These are phyloP conservation scores for Xylaria sp. DNA, from an alignment of 2,329 filamentous ascomycete genomes.

Conservation along the genomic window DNA sequence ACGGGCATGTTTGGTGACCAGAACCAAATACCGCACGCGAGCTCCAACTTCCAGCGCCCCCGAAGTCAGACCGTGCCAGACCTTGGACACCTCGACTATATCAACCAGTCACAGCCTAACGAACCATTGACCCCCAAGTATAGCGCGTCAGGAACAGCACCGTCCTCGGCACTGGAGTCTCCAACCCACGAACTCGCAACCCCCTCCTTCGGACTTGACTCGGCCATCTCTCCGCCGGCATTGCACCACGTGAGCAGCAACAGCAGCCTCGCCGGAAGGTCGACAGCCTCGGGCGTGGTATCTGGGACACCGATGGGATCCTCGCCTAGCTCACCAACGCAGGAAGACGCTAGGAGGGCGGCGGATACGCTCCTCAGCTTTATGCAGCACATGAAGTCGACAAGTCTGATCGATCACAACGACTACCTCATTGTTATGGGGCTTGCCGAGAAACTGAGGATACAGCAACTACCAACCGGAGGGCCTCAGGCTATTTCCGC, in stretches of 20 bases:
- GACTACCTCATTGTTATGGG: constrained; percentile 80
- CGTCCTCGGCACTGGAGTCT: constrained; percentile 57
- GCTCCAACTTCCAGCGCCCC: constrained; percentile 69
- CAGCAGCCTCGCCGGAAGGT: constrained; percentile 48
- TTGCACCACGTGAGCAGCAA: constrained; percentile 57
- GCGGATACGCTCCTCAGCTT: constrained; percentile 81
- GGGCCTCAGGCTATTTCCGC: constrained; percentile 34
- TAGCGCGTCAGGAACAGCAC: constrained; percentile 49
- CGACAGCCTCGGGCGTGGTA: constrained; percentile 38
- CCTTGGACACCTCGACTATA: constrained; percentile 62
- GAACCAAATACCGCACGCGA: constrained; percentile 40
- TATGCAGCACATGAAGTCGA: constrained; percentile 69
- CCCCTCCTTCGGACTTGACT: constrained; percentile 48
- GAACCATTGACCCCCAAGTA: constrained; percentile 56
- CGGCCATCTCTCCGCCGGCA: constrained; percentile 47
- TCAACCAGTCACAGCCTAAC: constrained; percentile 46
- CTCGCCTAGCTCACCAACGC: constrained; percentile 69
- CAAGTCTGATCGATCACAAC: constrained; percentile 71
- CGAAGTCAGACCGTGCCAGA: constrained; percentile 86
- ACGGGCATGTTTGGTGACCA: constrained; percentile 64
- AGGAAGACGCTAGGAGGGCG: constrained; percentile 83
- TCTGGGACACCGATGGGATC: constrained; percentile 52
- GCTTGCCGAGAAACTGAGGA: constrained; percentile 81
- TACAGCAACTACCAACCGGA: constrained; percentile 55
- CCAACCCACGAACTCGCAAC: constrained; percentile 50